Percentiles rank a stretch among this genome's conserved stretches.
These are phyloP conservation scores for Novymonas esmeraldas DNA, from an alignment of 208 protist genomes.

Conservation along the genomic window DNA sequence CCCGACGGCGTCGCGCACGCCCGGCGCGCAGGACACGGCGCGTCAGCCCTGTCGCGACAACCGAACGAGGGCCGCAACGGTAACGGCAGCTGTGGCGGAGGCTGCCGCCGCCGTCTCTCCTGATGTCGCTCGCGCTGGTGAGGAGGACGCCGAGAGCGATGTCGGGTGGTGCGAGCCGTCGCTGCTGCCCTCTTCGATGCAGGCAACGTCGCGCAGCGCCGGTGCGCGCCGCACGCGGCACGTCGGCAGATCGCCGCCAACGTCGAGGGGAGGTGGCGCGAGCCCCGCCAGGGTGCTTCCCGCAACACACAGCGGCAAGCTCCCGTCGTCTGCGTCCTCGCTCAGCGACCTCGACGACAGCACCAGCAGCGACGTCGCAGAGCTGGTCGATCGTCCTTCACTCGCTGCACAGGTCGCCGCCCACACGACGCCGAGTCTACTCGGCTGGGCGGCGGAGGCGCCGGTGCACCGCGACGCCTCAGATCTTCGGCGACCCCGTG, in stretches of 20 bases:
- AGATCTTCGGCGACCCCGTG: neutral
- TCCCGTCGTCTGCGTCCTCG: neutral
- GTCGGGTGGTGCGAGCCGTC: neutral
- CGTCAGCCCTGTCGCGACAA: too few species aligned
- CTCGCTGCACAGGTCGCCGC: neutral
- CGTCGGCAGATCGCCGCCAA: too few species aligned
- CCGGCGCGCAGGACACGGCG: too few species aligned
- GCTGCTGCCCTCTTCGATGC: neutral
- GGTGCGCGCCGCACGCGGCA: too few species aligned
- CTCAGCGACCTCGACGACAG: neutral
- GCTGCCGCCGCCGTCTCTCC: neutral
- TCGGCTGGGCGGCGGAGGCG: too few species aligned
- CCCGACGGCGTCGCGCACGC: too few species aligned
- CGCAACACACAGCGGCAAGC: too few species aligned
- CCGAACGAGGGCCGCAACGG: too few species aligned
- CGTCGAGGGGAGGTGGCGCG: neutral
- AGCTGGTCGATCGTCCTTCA: slow-evolving; percentile 14
- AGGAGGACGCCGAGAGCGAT: neutral
- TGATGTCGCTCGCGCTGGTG: neutral
- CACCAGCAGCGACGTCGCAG: slow-evolving; percentile 16
- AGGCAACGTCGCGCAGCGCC: too few species aligned
- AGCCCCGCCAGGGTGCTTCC: too few species aligned
- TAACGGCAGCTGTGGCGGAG: too few species aligned
- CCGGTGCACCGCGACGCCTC: neutral
- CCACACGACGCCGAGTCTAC: too few species aligned